A percentile compares a stretch with the other conserved stretches of the same genome.
These are phyloP conservation scores for Mrakia blollopis DNA, from an alignment of 768 basidiomycete genomes.

Conservation along the genomic window DNA sequence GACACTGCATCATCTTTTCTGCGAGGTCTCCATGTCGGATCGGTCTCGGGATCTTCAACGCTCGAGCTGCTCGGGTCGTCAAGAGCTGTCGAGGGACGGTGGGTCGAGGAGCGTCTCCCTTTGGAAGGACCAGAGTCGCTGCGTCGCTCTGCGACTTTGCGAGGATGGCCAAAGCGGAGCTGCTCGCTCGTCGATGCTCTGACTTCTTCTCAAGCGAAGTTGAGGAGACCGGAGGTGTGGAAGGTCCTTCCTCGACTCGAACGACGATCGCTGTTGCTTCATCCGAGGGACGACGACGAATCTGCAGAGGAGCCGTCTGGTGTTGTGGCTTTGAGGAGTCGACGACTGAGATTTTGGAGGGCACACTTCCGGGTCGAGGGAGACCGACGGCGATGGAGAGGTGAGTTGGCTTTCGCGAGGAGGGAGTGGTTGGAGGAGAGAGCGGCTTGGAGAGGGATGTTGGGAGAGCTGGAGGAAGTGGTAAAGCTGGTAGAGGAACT, in stretches of 20 bases:
- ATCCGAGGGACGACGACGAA: not conserved
- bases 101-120: no score
- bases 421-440: not conserved
- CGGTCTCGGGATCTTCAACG: not conserved
- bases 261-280: not conserved
- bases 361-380: not conserved
- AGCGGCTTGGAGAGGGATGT: not conserved
- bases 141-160: not conserved
- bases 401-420: not conserved
- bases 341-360: not conserved
- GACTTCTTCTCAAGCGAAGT: not conserved
- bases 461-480: not conserved
- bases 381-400: constrained; percentile 5
- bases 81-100: not conserved
- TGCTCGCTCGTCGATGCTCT: not conserved
- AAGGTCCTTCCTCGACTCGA: not conserved
- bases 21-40: constrained; percentile 9
- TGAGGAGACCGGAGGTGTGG: not conserved
- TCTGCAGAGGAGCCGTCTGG: constrained; percentile 4
- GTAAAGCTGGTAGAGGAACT: not conserved
- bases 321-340: not conserved
- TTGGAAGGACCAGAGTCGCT: not conserved
- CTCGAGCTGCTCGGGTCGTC: constrained; percentile 2
- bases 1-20: constrained; percentile 24
- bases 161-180: not conserved